These are phyloP conservation scores for Claviceps cyperi DNA, from an alignment of 2,329 filamentous ascomycete genomes.

Conservation along the genomic window DNA sequence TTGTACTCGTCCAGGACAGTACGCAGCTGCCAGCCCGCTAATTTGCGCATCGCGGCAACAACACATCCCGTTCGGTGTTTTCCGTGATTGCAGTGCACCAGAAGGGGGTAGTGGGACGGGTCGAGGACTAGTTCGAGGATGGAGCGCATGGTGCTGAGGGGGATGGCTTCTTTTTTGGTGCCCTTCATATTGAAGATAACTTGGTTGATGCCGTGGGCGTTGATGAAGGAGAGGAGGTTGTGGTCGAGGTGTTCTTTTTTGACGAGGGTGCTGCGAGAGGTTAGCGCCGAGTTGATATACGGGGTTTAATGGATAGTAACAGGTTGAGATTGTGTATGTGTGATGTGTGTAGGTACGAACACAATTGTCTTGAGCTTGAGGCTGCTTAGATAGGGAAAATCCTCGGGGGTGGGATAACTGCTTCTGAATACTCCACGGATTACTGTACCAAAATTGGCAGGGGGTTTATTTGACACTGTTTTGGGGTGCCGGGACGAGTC, in stretches of 20 bases:
- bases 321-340: too few species aligned
- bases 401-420: conserved; percentile 58
- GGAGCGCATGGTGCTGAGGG: conserved; percentile 49
- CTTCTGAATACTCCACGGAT: conserved; percentile 65
- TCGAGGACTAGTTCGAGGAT: conserved; percentile 62
- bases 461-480: conserved; percentile 22
- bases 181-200: conserved; percentile 64
- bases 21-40: conserved; percentile 50
- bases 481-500: conserved; percentile 9
- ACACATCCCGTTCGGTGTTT: conserved; percentile 88
- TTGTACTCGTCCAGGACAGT: conserved; percentile 60
- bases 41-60: conserved; percentile 63
- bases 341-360: conserved; percentile 29
- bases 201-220: conserved; percentile 53
- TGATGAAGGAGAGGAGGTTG: conserved; percentile 47
- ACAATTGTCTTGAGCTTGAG: conserved; percentile 68
- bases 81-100: conserved; percentile 89
- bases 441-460: conserved; percentile 65
- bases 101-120: conserved; percentile 58
- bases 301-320: too few species aligned
- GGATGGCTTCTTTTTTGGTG: conserved; percentile 71
- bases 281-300: conserved; percentile 6
- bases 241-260: conserved; percentile 42
- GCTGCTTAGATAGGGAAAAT: conserved; percentile 54
- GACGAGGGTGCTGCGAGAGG: conserved; percentile 40